Percentiles rank a stretch among this genome's conserved stretches.
phyloP scores from a whole-genome alignment of 2,329 filamentous ascomycete genomes.

The Chrysoporthe austroafricana region DNA sequence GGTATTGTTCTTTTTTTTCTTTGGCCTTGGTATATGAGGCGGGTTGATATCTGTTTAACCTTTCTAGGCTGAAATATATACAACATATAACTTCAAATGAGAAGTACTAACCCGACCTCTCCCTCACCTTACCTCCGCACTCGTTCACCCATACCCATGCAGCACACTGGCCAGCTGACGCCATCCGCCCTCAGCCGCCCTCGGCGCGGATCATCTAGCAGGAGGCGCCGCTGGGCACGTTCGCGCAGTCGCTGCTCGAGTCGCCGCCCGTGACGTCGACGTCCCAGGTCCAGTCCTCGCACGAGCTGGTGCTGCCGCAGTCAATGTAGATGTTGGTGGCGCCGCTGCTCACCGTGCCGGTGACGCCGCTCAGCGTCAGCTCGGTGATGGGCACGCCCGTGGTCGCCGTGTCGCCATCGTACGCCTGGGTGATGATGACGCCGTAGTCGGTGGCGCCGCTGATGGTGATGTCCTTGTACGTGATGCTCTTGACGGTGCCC shows the following conservation, averaged over 20 bases:
- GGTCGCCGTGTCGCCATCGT: slow-evolving; percentile 8
- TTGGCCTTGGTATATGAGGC: too few relatives aligned
- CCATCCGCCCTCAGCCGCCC: neutral
- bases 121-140: too few relatives aligned
- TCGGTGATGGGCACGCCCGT: slow-evolving; percentile 18
- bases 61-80: too few relatives aligned
- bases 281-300: slow-evolving; percentile 9
- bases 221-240: slow-evolving; percentile 8
- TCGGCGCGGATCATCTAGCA: slow-evolving; percentile 1
- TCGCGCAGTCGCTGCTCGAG: neutral
- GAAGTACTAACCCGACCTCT: too few relatives aligned
- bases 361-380: slow-evolving; percentile 2
- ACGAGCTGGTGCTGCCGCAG: slow-evolving; percentile 6
- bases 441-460: slow-evolving; percentile 10
- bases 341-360: slow-evolving; percentile 5
- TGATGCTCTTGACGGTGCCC: slow-evolving; percentile 17
- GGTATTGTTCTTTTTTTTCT: too few relatives aligned
- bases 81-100: too few relatives aligned
- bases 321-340: slow-evolving; percentile 14
- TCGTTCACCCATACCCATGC: too few relatives aligned
- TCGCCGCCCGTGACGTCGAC: slow-evolving; percentile 14
- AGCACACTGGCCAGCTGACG: too few relatives aligned
- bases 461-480: slow-evolving; percentile 17
- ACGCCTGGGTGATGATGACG: slow-evolving; percentile 13
- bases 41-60: too few relatives aligned